Evolutionary conservation across 2,329 filamentous ascomycete genomes (phyloP).

Genomic region (Penicillium palitans): DNA sequence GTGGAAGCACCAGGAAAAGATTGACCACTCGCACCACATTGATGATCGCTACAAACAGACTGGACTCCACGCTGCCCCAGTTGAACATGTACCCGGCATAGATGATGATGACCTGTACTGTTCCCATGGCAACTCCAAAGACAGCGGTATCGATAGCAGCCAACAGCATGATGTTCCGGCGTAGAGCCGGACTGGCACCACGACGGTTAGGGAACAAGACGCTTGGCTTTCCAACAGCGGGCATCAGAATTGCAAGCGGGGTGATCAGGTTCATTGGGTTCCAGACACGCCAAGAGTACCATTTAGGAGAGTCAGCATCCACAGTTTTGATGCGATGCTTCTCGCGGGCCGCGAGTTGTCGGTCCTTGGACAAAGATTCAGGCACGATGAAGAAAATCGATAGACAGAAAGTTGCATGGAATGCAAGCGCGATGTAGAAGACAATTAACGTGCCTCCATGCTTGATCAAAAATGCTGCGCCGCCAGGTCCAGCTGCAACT

Average conservation of each 20-base stretch:
- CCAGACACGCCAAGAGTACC: slow-evolving; percentile 34
- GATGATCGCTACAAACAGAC: slow-evolving; percentile 75
- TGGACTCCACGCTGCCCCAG: slow-evolving; percentile 80
- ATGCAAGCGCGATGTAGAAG: slow-evolving; percentile 76
- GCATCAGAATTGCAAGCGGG: slow-evolving; percentile 76
- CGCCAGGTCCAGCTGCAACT: slow-evolving; percentile 80
- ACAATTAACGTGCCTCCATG: slow-evolving; percentile 71
- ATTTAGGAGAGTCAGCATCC: slow-evolving; percentile 34
- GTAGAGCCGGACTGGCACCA: slow-evolving; percentile 60
- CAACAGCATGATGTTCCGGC: slow-evolving; percentile 79
- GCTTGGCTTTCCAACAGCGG: slow-evolving; percentile 48
- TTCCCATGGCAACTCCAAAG: slow-evolving; percentile 78
- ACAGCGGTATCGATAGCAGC: slow-evolving; percentile 78
- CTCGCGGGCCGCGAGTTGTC: slow-evolving; percentile 69
- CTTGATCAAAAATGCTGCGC: slow-evolving; percentile 78
- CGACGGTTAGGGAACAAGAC: slow-evolving; percentile 49
- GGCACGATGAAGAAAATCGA: slow-evolving; percentile 72
- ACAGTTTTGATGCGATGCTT: slow-evolving; percentile 55
- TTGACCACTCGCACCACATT: slow-evolving; percentile 74
- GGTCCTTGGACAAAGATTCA: slow-evolving; percentile 76
- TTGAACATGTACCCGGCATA: slow-evolving; percentile 78
- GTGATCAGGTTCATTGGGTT: slow-evolving; percentile 67
- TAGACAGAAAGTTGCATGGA: slow-evolving; percentile 71
- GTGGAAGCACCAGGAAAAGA: slow-evolving; percentile 72
- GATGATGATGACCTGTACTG: slow-evolving; percentile 76